Evolutionary conservation across 345 rosid genomes (phyloP).

Genomic region (Jatropha curcas): DNA sequence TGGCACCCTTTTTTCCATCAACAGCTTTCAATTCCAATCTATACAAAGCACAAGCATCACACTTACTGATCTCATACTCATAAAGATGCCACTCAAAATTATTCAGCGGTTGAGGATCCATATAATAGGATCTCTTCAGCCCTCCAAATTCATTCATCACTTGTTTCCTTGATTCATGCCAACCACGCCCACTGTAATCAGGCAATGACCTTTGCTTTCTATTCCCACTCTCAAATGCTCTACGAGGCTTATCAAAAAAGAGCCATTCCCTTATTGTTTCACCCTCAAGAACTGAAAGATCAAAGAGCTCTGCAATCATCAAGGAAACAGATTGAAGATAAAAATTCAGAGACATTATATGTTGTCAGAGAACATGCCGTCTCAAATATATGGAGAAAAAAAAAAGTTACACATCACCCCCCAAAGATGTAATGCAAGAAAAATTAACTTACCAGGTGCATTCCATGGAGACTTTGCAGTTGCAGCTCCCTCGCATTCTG

Average conservation of each 20-base stretch:
- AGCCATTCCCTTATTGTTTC: constrained; percentile 99
- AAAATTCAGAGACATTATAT: constrained; percentile 8
- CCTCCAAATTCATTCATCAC: constrained; percentile 92
- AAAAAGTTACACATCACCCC: not conserved
- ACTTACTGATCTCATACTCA: constrained; percentile 92
- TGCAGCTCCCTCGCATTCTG: constrained; percentile 99
- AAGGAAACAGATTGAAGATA: constrained; percentile 17
- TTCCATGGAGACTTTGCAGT: constrained; percentile 99
- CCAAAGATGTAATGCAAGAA: constrained; percentile 14
- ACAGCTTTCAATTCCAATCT: constrained; percentile 93
- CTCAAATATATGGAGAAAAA: constrained; percentile 1
- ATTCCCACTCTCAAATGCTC: constrained; percentile 96
- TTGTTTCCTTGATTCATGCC: constrained; percentile 99
- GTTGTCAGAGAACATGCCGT: constrained; percentile 4
- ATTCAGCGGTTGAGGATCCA: constrained; percentile 97
- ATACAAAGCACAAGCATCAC: constrained; percentile 91
- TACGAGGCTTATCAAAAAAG: constrained; percentile 92
- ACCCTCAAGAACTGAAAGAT: constrained; percentile 76
- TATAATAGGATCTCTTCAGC: constrained; percentile 93
- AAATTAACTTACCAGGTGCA: constrained; percentile 72
- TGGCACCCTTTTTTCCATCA: constrained; percentile 83
- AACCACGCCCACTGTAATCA: constrained; percentile 95
- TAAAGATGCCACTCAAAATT: constrained; percentile 97
- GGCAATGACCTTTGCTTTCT: constrained; percentile 98
- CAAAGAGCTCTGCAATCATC: constrained; percentile 79